A percentile compares a stretch with the other conserved stretches of the same genome.
phyloP scores from a whole-genome alignment of 208 protist species.

The Trypanosoma boissoni region DNA sequence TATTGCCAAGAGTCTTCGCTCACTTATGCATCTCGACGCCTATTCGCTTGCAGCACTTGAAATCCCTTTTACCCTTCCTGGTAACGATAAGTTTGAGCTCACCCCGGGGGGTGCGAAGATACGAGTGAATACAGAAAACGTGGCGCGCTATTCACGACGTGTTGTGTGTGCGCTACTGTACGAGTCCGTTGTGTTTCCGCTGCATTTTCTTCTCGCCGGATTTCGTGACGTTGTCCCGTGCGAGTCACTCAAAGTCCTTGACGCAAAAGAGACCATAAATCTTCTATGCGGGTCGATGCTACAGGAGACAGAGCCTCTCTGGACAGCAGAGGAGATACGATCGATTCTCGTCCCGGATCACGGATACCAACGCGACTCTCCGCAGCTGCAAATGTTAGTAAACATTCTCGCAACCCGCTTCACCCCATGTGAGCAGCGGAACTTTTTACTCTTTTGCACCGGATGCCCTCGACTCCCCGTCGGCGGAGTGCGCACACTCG shows the following conservation, averaged over 20 bases:
- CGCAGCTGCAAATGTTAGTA: slow-evolving; percentile 70
- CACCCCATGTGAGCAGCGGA: slow-evolving; percentile 77
- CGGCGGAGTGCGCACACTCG: slow-evolving; percentile 78
- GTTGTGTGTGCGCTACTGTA: slow-evolving; percentile 64
- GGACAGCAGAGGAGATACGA: slow-evolving; percentile 68
- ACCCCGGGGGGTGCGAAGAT: slow-evolving; percentile 39
- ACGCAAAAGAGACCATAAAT: slow-evolving; percentile 54
- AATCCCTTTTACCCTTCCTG: slow-evolving; percentile 84
- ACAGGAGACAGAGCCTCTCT: slow-evolving; percentile 54
- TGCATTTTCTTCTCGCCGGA: slow-evolving; percentile 63
- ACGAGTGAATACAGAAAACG: slow-evolving; percentile 46
- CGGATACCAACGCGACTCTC: slow-evolving; percentile 85
- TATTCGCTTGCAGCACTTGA: slow-evolving; percentile 45
- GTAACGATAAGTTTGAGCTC: slow-evolving; percentile 66
- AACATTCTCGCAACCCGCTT: slow-evolving; percentile 60
- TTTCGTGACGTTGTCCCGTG: slow-evolving; percentile 71
- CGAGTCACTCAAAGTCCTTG: slow-evolving; percentile 62
- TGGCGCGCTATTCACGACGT: slow-evolving; percentile 55
- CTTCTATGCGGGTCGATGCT: slow-evolving; percentile 59
- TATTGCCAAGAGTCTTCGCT: slow-evolving; percentile 42
- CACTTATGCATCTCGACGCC: slow-evolving; percentile 36
- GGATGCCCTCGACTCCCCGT: slow-evolving; percentile 83
- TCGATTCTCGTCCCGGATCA: slow-evolving; percentile 86
- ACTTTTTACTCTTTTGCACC: slow-evolving; percentile 89
- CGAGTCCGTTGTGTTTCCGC: slow-evolving; percentile 62